Conservation (phyloP, 2,329 filamentous ascomycete species). For the Microdochium nivale region DNA sequence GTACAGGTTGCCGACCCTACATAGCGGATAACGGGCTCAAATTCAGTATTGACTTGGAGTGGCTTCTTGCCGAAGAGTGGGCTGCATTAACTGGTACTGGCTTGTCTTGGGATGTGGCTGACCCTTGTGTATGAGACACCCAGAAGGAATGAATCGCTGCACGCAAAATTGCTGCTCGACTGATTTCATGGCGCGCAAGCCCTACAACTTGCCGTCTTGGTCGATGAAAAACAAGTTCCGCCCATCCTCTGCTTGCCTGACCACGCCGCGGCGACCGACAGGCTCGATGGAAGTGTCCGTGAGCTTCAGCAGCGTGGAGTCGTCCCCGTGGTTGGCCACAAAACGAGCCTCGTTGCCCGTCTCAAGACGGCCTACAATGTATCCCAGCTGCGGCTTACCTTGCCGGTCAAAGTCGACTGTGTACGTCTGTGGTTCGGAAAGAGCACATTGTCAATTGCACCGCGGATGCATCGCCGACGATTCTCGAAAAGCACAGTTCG, state of each 20-base stretch:
- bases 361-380: conserved; percentile 43
- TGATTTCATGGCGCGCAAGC: not conserved
- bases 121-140: too few species aligned
- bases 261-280: conserved; percentile 37
- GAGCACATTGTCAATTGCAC: not conserved
- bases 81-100: too few species aligned
- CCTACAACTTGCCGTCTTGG: conserved; percentile 8
- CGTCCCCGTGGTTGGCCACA: conserved; percentile 47
- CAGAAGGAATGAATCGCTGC: too few species aligned
- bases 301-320: conserved; percentile 34
- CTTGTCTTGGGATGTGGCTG: too few species aligned
- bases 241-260: conserved; percentile 21
- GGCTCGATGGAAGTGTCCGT: conserved; percentile 32
- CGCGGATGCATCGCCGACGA: too few species aligned
- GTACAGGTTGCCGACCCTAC: too few species aligned
- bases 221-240: conserved; percentile 27
- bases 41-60: too few species aligned
- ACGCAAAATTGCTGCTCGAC: too few species aligned
- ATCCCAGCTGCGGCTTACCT: conserved; percentile 35
- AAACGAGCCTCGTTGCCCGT: conserved; percentile 35
- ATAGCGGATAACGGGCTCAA: too few species aligned
- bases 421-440: conserved; percentile 39
- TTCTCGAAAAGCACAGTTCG: too few species aligned
- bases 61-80: too few species aligned
- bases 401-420: conserved; percentile 48